Evolutionary conservation across 1,139 yeast genomes (phyloP), one percentile per base, ranked within the genome.

Genomic region (Kodamaea ohmeri): DNA sequence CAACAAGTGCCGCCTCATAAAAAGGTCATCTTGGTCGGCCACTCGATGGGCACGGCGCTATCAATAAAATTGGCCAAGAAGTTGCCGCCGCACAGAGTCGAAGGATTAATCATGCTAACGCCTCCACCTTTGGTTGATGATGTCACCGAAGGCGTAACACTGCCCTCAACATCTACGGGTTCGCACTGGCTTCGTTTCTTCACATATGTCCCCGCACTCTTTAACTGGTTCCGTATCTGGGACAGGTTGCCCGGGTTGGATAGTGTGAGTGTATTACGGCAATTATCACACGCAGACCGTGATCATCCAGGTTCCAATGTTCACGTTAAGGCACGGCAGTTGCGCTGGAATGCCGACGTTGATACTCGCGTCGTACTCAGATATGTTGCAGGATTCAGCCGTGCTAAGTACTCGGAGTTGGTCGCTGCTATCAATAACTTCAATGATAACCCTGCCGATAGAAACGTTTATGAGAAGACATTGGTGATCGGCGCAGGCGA

Each of bases 1-100:
- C 65, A 60, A 41, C 60, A 61, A 24, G 61, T 75, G 11, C 71
- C 76, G 0, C 51, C 55, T 2, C 56, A 75, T 30, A 69, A 68
- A 43, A 75, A 69, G 36, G 58, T 83, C n/a, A 72, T 83, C 1
- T 50, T 84, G 21, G 61, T 85, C 4, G 85, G 86, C 8, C 94
- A 84, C 56, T 83, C 92, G 1, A 81, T 83, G 86, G 94, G 94
- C 2, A 69, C 85, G 1, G 76, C 74, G 43, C 52, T 83, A 25
- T 64, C 78, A 3, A 62, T 73, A 5, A 70, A 73, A 48, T 59
- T 81, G 9, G 75, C 78, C 3, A 58, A 62, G 26, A 30, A 27
- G 37, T 60, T 80, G 6, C 72, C 73, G 0, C 43, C 52, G 4
- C 50, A 42, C 30, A 65, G 53, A 40, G 78, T 68, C 3, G 81